These are phyloP conservation scores for Coccomyxa subellipsoidea DNA, from an alignment of 163 green algal genomes.

Conservation along the genomic window DNA sequence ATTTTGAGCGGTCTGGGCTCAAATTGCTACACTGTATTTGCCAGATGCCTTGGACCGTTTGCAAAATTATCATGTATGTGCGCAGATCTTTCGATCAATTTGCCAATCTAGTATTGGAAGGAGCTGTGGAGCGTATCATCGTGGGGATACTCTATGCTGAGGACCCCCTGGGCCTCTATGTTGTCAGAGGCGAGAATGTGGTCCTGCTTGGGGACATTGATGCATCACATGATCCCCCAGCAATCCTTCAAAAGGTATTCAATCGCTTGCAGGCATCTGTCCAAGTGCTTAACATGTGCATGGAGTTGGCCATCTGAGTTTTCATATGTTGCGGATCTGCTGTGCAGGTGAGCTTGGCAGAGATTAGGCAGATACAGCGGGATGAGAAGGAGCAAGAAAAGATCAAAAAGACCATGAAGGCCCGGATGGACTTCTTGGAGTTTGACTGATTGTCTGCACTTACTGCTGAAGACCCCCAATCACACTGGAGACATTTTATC, in stretches of 20 bases:
- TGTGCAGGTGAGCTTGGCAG: slow-evolving; percentile 42
- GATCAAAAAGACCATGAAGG: slow-evolving; percentile 78
- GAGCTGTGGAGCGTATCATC: slow-evolving; percentile 86
- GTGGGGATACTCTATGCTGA: slow-evolving; percentile 86
- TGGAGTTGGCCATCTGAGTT: neutral
- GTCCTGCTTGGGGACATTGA: slow-evolving; percentile 89
- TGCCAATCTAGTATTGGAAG: slow-evolving; percentile 93
- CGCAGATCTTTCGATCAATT: slow-evolving; percentile 89
- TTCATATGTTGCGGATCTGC: neutral
- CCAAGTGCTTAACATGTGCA: too few species aligned
- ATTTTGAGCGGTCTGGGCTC: neutral
- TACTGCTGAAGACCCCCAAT: neutral
- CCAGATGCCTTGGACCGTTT: too few species aligned
- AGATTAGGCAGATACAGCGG: slow-evolving; percentile 71
- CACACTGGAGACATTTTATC: neutral
- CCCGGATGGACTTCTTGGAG: slow-evolving; percentile 79
- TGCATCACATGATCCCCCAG: slow-evolving; percentile 39
- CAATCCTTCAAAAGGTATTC: slow-evolving; percentile 18
- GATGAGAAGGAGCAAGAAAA: slow-evolving; percentile 86
- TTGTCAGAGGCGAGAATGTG: slow-evolving; percentile 95
- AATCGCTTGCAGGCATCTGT: too few species aligned
- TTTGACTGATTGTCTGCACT: slow-evolving; percentile 23
- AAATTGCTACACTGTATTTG: neutral
- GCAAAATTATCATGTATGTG: too few species aligned
- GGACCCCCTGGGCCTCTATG: slow-evolving; percentile 85